Evolutionary conservation across 192 early-diverging fungal species (phyloP), one percentile per base, ranked within the genome.

Genomic region (Backusella luteola): DNA sequence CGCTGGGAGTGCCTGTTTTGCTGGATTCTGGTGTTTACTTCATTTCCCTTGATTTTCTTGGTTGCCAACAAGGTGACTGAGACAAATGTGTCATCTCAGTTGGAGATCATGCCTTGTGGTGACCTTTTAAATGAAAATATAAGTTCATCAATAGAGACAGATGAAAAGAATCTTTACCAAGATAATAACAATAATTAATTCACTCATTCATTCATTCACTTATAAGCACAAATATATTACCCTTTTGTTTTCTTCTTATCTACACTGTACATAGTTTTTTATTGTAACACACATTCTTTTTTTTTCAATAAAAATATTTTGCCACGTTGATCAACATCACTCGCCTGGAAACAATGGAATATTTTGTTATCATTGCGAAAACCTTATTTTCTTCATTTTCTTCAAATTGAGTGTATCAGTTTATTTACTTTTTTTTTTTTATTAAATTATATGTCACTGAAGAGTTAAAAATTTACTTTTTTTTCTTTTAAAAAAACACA

Each of bases 11-110:
- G 71, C 23, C 23, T 87, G 34, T 83, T 84, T 1, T 88, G 88
- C 73, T 90, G 89, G 89, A 81, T 84, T 29, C 80, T 90, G 7
- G 71, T 90, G 11, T 84, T 68, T 12, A 76, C 86, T 17, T 87
- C 85, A 11, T 78, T 90, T 41, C 74, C 75, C 4, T 74, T 85
- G 1, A 90, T 90, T 81, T 41, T 81, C 29, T 76, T 83, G 53
- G 87, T 88, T 21, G 82, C 84, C 11, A 71, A 68, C 15, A 84
- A 75, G 21, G 79, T 90, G 41, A 85, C 81, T 56, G 85, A 87
- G 68, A 80, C 81, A 32, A 85, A 85, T 63, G 41, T 73, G n/a
- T 15, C 46, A 19, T 49, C 1, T 44, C 32, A 14, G 6, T 42
- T 41, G 7, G 66, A 46, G n/a, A 15, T 21, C 2, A 21, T 38